phyloP scores from a whole-genome alignment of 371 early-diverging fungal genomes.

The Rhizopus arrhizus region DNA sequence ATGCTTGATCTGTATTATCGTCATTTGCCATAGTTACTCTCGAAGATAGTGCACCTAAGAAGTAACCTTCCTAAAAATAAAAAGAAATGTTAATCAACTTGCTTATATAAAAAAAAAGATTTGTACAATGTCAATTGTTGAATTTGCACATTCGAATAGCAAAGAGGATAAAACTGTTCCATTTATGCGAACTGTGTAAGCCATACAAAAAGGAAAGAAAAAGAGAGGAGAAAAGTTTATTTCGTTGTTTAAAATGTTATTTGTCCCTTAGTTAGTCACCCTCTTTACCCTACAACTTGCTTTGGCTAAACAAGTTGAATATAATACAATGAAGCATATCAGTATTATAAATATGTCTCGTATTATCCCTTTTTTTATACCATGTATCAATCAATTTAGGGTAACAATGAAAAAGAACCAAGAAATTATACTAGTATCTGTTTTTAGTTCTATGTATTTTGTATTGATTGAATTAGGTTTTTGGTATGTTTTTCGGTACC shows the following conservation, averaged over 20 bases:
- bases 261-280: not conserved
- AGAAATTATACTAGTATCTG: too few species aligned
- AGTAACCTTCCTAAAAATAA: constrained; percentile 25
- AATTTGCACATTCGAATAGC: constrained; percentile 27
- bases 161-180: constrained; percentile 29
- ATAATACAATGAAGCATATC: too few species aligned
- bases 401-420: too few species aligned
- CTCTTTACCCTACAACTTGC: too few species aligned
- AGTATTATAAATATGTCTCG: too few species aligned
- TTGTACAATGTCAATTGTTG: constrained; percentile 22
- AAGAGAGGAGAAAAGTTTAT: not conserved
- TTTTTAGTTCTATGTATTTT: too few species aligned
- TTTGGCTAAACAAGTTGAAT: too few species aligned
- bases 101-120: not conserved
- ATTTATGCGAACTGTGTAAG: constrained; percentile 26
- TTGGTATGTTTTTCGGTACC: too few species aligned
- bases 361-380: too few species aligned
- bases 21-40: constrained; percentile 17
- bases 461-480: too few species aligned
- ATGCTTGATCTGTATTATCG: constrained; percentile 21
- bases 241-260: too few species aligned
- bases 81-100: not conserved
- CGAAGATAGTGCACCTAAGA: constrained; percentile 19
- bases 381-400: too few species aligned
- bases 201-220: constrained; percentile 8